Base-by-base conservation (phyloP, 1,284 basidiomycete genomes). In the Prillingera fragicola region DNA sequence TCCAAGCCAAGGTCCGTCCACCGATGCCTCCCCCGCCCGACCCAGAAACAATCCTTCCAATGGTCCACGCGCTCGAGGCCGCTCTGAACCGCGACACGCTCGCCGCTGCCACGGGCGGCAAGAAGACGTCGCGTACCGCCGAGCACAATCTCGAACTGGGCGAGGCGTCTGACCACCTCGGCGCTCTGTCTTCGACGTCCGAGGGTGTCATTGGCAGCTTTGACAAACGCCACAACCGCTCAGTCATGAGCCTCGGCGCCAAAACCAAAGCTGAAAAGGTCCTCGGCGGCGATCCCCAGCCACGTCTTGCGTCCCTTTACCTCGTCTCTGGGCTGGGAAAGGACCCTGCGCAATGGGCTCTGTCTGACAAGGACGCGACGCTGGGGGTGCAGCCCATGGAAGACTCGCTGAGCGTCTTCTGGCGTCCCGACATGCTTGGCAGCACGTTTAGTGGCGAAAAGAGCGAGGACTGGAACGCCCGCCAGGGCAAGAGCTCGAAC, bases 341-440 rank as follows among this genome's bases (percentile, higher is more conserved):
- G 57, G 58, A 62, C 42, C 56, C 61, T 22, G 50, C 58, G 9
- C 53, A 64, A n/a, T 96, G 92, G 92, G 88, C 89, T 2, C 78
- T 92, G 31, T 85, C 89, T 0, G 91, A 96, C 69, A 82, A 84
- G 4, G 90, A 94, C 67, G 80, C 87, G 5, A 83, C 87, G 40
- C 71, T 83, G 45, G 87, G 89, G 43, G 77, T 92, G 29, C 81
- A 87, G 62, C 88, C 92, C 57, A 77, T 80, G 26, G 87, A 91
- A 38, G 84, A 87, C 56, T 90, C 90, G 29, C 86, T 96, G 33
- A 84, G 80, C 48, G 79, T 89, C 36, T 95, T 87, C 80, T 96
- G 90, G 90, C 77, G 91, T 41, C 88, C 92, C 33, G 92, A 96
- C 70, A 86, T 96, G 34, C 80, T 89, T 10, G 89, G 87, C 3